phyloP scores from a whole-genome alignment of 768 basidiomycete genomes.

The Leucosporidium yakuticum region DNA sequence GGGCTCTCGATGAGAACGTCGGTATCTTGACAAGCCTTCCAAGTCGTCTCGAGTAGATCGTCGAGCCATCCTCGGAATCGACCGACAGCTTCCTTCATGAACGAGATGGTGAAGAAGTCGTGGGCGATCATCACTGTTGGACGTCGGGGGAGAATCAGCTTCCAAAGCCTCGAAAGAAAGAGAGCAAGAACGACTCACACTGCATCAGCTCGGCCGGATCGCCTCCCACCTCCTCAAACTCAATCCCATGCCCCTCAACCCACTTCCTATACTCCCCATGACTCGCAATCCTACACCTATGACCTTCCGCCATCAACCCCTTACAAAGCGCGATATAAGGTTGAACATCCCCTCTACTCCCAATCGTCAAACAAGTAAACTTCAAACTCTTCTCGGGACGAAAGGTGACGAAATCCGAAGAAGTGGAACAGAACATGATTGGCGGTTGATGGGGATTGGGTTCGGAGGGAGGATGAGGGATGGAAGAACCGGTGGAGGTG shows the following conservation, averaged over 20 bases:
- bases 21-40: conserved; percentile 86
- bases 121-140: conserved; percentile 85
- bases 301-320: conserved; percentile 82
- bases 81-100: conserved; percentile 75
- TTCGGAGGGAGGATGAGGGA: conserved; percentile 33
- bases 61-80: conserved; percentile 98
- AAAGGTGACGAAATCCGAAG: conserved; percentile 93
- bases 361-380: conserved; percentile 93
- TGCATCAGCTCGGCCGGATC: conserved; percentile 97
- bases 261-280: conserved; percentile 92
- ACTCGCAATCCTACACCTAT: conserved; percentile 81
- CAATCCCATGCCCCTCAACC: conserved; percentile 73
- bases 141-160: background rate
- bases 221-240: conserved; percentile 87
- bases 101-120: conserved; percentile 92
- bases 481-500: background rate
- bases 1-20: conserved; percentile 93
- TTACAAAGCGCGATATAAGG: conserved; percentile 95
- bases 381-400: conserved; percentile 77
- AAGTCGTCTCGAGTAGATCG: conserved; percentile 86
- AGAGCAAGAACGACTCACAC: conserved; percentile 9
- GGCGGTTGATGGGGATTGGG: conserved; percentile 45
- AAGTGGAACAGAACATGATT: conserved; percentile 95
- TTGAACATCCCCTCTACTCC: conserved; percentile 93
- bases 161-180: background rate